phyloP scores from a whole-genome alignment of 371 early-diverging fungal genomes.

The Entomophthora muscae region DNA sequence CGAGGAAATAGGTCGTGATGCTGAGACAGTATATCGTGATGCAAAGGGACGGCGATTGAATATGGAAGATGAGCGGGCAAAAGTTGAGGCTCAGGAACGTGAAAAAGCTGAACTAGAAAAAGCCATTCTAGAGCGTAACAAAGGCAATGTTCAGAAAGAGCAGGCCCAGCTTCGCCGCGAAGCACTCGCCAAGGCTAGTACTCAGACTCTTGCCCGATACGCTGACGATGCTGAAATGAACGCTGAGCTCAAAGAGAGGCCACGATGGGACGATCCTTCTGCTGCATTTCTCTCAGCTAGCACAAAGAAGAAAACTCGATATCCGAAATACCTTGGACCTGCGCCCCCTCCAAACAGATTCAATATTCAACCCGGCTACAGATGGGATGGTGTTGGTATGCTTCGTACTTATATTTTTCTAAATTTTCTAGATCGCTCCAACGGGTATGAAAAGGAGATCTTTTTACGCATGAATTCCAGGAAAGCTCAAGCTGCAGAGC shows the following conservation, averaged over 20 bases:
- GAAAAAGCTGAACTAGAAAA: slow-evolving; percentile 36
- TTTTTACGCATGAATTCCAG: slow-evolving; percentile 27
- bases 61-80: slow-evolving; percentile 37
- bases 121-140: slow-evolving; percentile 46
- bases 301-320: slow-evolving; percentile 17
- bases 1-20: slow-evolving; percentile 23
- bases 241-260: slow-evolving; percentile 30
- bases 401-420: neutral
- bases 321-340: slow-evolving; percentile 32
- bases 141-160: slow-evolving; percentile 47
- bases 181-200: slow-evolving; percentile 33
- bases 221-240: slow-evolving; percentile 43
- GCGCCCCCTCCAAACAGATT: slow-evolving; percentile 62
- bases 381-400: slow-evolving; percentile 73
- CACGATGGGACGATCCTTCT: slow-evolving; percentile 50
- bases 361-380: slow-evolving; percentile 65
- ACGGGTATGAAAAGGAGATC: slow-evolving; percentile 57
- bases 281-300: slow-evolving; percentile 27
- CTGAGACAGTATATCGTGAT: slow-evolving; percentile 63
- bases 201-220: slow-evolving; percentile 20
- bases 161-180: slow-evolving; percentile 25
- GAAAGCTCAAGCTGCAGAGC: slow-evolving; percentile 26
- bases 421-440: slow-evolving; percentile 44
- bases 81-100: slow-evolving; percentile 28
- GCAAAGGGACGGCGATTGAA: slow-evolving; percentile 48